phyloP scores from a whole-genome alignment of 2,329 filamentous ascomycete species.

The Colletotrichum sp. region DNA sequence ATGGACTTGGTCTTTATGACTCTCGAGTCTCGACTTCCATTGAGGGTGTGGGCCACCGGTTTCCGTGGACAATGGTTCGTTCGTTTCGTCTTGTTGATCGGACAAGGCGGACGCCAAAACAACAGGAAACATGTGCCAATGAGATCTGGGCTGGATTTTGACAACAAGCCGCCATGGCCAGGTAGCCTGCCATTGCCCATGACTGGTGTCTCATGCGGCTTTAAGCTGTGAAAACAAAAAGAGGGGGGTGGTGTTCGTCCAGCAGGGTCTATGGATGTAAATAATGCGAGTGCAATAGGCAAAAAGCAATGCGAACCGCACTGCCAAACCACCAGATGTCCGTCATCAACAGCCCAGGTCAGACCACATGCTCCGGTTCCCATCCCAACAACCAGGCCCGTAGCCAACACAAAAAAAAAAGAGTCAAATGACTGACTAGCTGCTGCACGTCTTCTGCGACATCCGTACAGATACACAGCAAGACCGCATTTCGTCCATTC shows the following conservation, averaged over 20 bases:
- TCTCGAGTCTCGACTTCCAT: background rate
- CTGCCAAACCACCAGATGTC: constrained; percentile 1
- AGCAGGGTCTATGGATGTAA: constrained; percentile 12
- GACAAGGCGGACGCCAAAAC: constrained; percentile 14
- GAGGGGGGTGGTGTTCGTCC: background rate
- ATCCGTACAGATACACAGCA: background rate
- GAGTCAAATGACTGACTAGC: constrained; percentile 17
- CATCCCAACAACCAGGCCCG: constrained; percentile 18
- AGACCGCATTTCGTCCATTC: background rate
- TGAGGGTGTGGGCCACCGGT: constrained; percentile 9
- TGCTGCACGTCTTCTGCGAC: background rate
- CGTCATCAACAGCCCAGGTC: constrained; percentile 18
- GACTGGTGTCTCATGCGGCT: background rate
- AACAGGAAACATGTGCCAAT: constrained; percentile 12
- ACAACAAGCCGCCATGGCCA: background rate
- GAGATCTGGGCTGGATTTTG: background rate
- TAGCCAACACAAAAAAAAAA: constrained; percentile 11
- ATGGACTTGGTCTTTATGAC: background rate
- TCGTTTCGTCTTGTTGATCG: constrained; percentile 20
- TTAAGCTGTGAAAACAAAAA: background rate
- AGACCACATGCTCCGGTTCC: constrained; percentile 21
- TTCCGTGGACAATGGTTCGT: constrained; percentile 15
- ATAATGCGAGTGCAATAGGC: background rate
- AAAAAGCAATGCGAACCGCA: background rate
- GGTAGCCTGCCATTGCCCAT: background rate